Evolutionary conservation across 2,329 filamentous ascomycete genomes (phyloP), one percentile per base, ranked within the genome.

Genomic region (Ceratocystiopsis sp.): DNA sequence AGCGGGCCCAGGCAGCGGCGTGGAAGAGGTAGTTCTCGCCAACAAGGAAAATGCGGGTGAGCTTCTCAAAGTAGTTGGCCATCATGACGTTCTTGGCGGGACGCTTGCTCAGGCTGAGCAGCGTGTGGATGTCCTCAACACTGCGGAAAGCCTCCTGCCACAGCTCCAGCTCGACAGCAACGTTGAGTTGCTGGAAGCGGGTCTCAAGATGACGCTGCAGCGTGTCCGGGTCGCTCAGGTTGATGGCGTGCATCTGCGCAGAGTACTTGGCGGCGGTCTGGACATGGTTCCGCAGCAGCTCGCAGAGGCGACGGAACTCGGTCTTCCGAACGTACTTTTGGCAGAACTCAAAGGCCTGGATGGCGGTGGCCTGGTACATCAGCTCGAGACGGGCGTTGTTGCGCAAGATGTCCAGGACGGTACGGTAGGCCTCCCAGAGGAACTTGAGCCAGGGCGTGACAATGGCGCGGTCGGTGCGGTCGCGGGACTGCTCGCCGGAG

Each of bases 31-130:
- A 96, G 71, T 98, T 98, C 67, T 96, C 91, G 62, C 89, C 93
- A 52, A 96, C 91, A 49, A 98, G 76, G 73, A 98, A 98, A 61
- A 98, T 98, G 51, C 87, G 79, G 36, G 91, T 95, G 46, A 98
- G 78, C 69, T 96, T 96, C 73, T 98, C 91, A 65, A 96, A 98
- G 73, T 98, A 98, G 70, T 96, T 98, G 66, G 91, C 91, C 91
- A 98, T 98, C 91, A 98, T 96, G 59, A 95, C 73, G 61, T 95
- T 95, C 80, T 96, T 96, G 43, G 91, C 81, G 35, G 87, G 87
- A 44, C 91, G 84, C 75, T 96, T 96, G 80, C 89, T 96, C 54
- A 96, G 74, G 68, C 81, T 96, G 53, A 98, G 78, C 44, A 98
- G 76, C 42, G 87, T 96, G 68, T 98, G 91, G 53, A 96, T 96